Evolutionary conservation across 2,329 filamentous ascomycete species (phyloP), one percentile per base, ranked within the genome.

Genomic region (Alternaria angustiovoidea): DNA sequence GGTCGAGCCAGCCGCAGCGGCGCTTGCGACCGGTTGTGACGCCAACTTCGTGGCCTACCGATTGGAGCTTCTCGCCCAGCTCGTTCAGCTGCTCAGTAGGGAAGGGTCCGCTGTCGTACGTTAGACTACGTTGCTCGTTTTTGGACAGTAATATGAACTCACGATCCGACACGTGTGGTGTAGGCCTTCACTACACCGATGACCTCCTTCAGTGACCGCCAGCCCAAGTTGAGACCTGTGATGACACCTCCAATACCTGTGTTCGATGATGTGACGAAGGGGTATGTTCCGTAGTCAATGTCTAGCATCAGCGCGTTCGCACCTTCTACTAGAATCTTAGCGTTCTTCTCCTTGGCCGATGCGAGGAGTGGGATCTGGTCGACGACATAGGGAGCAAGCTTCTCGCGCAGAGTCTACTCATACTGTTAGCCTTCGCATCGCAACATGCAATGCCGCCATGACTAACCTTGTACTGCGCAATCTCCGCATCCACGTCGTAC

Each of bases 401-500:
- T 83, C 60, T 80, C 77, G 28, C 87, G 84, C 75, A 88, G 88
- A 36, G 82, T 81, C 80, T 79, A 26, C 39, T 30, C 6, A 22
- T 6, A 18, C 7, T 42, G 20, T 65, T n/a, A 63, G 62, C 20
- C 8, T 7, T 14, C 24, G 24, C 2, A 9, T 36, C 14, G 14
- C 7, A 12, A 6, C 28, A 7, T 20, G 22, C 43, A 20, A 28
- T 7, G 28, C 20, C 39, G 7, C 26, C 24, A 6, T 18, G 26
- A 54, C 71, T 34, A 75, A 84, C 83, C 73, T 86, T 83, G 79
- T 89, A 91, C 41, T 82, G 81, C 18, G 75, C 76, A 64, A 93
- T 85, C 80, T 93, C 91, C 34, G 88, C 87, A 67, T 93, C 89
- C 7, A 89, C 84, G 63, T 93, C 88, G 71, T 89, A 89, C 74